Evolutionary conservation across 2,329 filamentous ascomycete genomes (phyloP).

Genomic region (Colletotrichum tofieldiae): DNA sequence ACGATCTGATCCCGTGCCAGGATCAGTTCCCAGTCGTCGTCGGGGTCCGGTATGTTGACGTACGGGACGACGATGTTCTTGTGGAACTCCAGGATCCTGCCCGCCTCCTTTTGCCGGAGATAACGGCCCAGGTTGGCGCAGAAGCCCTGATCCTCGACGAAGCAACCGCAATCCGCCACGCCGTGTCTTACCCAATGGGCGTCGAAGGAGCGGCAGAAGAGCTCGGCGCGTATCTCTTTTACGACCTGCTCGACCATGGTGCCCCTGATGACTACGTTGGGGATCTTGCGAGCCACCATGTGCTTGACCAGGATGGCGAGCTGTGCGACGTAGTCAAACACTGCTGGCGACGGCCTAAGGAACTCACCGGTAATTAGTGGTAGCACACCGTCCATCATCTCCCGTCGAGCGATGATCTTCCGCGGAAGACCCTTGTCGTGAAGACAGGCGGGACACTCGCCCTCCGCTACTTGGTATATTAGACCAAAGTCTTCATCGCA

Average conservation of each 20-base stretch:
- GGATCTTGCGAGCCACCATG: constrained; percentile 10
- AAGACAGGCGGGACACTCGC: constrained; percentile 3
- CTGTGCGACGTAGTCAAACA: constrained; percentile 1
- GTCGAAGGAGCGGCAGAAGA: constrained; percentile 8
- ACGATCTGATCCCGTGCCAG: not conserved
- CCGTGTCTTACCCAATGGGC: not conserved
- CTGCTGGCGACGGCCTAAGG: not conserved
- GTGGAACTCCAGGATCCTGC: not conserved
- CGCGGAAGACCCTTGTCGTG: not conserved
- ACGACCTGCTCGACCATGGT: not conserved
- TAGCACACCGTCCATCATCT: not conserved
- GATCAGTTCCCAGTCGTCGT: constrained; percentile 1
- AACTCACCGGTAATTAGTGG: not conserved
- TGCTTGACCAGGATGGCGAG: constrained; percentile 13
- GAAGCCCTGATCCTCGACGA: constrained; percentile 2
- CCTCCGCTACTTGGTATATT: constrained; percentile 4
- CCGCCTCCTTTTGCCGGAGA: constrained; percentile 7
- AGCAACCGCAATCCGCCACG: not conserved
- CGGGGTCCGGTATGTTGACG: not conserved
- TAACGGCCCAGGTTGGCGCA: constrained; percentile 13
- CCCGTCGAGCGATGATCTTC: not conserved
- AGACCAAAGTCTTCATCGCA: not conserved
- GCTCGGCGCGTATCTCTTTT: constrained; percentile 1
- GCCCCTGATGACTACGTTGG: not conserved
- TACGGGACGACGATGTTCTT: constrained; percentile 3